Evolutionary conservation across 1,284 basidiomycete species (phyloP), one percentile per base, ranked within the genome.

Genomic region (Inonotus obliquus): DNA sequence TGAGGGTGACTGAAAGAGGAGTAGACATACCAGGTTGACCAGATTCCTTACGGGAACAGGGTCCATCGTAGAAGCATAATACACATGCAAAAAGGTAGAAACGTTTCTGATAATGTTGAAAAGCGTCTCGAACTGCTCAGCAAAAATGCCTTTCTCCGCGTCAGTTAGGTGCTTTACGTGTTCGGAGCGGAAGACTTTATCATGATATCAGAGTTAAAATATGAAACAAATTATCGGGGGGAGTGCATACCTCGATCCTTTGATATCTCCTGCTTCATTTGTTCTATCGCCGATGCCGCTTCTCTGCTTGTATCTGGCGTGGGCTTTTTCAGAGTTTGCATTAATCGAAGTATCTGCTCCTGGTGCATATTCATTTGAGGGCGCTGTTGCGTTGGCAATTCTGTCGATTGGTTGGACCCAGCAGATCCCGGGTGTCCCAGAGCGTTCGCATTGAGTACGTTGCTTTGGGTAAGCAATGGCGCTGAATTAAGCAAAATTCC

Each of bases 71-170:
- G 81, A 67, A 47, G 76, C 69, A 47, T 75, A 73, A 64, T 79
- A 77, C 71, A 82, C 70, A 0, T 76, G 73, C n/a, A 89, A 69
- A 64, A 79, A 83, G 39, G 56, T 47, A 2, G 86, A 80, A 21
- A 86, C 70, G 0, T 85, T 82, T 7, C 49, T 58, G 27, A 77
- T 74, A 47, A 74, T 67, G 55, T 76, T 79, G 66, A 71, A 70
- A 27, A 84, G 67, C 47, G 79, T 75, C 58, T 84, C 82, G 32
- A 89, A 74, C n/a, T 23, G 29, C 17, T 37, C 35, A 37, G 35
- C 45, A 41, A 62, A 58, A 38, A 13, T 11, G 4, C 37, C 56
- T 41, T 57, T 62, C 37, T 58, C 57, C 7, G 14, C 41, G 17
- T 61, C 60, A n/a, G 60, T 37, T 23, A 61, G 23, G 19, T 51